A percentile compares a stretch with the other conserved stretches of the same genome.
Conservation (phyloP, 305 asterid species). For the Fraxinus xanthoxyloides region DNA sequence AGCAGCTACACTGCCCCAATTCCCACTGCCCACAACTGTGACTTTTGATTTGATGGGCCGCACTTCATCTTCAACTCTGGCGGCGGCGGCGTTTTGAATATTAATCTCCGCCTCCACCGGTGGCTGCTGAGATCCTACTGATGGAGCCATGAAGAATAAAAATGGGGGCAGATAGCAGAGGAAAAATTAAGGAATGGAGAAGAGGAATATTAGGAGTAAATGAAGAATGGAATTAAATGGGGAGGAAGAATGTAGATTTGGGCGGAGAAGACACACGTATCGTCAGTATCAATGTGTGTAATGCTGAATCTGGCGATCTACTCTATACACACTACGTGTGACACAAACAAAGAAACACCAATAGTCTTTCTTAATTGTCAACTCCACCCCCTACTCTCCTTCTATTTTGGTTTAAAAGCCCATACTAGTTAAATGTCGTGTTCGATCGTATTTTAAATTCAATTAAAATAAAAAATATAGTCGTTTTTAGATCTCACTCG, state of each 20-base stretch:
- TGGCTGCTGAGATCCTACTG: conserved; percentile 24
- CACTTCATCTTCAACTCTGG: conserved; percentile 15
- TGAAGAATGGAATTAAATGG: conserved; percentile 32
- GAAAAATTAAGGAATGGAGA: conserved; percentile 19
- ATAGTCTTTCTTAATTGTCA: too few relatives aligned
- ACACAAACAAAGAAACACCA: background rate
- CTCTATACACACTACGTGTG: conserved; percentile 32
- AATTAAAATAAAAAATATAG: too few relatives aligned
- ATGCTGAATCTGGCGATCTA: conserved; percentile 65
- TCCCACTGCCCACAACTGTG: conserved; percentile 86
- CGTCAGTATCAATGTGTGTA: conserved; percentile 58
- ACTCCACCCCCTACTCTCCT: too few relatives aligned
- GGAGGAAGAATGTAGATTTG: conserved; percentile 24
- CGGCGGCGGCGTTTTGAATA: background rate
- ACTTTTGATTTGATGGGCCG: conserved; percentile 46
- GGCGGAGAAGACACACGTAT: conserved; percentile 66
- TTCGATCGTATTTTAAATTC: too few relatives aligned
- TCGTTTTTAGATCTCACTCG: too few relatives aligned
- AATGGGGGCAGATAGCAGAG: background rate
- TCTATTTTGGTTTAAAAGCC: background rate
- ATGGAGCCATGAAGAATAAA: conserved; percentile 46
- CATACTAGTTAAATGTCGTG: too few relatives aligned
- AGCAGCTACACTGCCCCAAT: conserved; percentile 94
- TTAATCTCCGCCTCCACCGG: background rate
- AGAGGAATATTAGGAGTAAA: conserved; percentile 29